A percentile compares a stretch with the other conserved stretches of the same genome.
These are phyloP conservation scores for Phialophora chinensis DNA, from an alignment of 2,329 filamentous ascomycete genomes.

Conservation along the genomic window DNA sequence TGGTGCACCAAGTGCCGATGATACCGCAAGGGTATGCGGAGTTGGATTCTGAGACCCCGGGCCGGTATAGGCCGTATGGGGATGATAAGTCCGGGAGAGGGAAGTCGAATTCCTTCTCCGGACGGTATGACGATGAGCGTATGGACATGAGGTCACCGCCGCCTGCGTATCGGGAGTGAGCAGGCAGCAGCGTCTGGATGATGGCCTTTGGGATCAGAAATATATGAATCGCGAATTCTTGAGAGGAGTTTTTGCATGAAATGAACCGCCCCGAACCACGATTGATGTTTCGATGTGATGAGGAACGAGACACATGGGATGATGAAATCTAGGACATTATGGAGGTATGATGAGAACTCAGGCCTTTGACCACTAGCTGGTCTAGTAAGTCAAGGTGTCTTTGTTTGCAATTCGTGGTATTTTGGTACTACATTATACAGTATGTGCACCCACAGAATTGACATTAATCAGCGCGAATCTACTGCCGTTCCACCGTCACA, in stretches of 20 bases:
- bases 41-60: slow-evolving; percentile 31
- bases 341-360: neutral
- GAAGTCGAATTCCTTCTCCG: slow-evolving; percentile 22
- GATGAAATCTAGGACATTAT: neutral
- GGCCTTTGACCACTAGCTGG: neutral
- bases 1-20: neutral
- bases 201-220: neutral
- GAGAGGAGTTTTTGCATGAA: neutral
- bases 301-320: neutral
- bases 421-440: neutral
- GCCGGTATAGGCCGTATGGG: slow-evolving; percentile 24
- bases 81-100: slow-evolving; percentile 18
- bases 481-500: neutral
- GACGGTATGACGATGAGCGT: slow-evolving; percentile 6
- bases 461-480: neutral
- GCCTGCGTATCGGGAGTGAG: slow-evolving; percentile 30
- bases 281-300: neutral
- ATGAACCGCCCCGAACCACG: neutral
- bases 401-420: neutral
- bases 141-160: slow-evolving; percentile 25
- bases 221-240: neutral
- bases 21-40: slow-evolving; percentile 25
- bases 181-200: neutral
- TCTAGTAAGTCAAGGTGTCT: neutral
- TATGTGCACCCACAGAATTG: neutral